Conservation (phyloP, 2,329 filamentous ascomycete genomes). For the Botrytis byssoidea region DNA sequence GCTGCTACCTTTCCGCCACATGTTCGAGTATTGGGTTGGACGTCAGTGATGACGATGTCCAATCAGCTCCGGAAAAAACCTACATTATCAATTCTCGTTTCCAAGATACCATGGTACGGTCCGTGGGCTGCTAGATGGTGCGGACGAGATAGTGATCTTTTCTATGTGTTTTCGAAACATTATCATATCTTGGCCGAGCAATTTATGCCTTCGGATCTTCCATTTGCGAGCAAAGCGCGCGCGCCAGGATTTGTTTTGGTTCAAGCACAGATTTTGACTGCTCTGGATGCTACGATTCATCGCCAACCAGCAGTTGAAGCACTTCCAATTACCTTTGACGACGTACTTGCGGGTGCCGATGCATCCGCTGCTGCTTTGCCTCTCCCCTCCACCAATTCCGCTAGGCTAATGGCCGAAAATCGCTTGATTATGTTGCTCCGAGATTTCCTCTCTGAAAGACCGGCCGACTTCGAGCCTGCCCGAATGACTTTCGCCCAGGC, state of each 20-base stretch:
- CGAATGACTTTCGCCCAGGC: constrained; percentile 61
- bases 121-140: constrained; percentile 70
- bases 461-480: constrained; percentile 51
- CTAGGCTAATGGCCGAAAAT: constrained; percentile 68
- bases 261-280: constrained; percentile 65
- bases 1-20: constrained; percentile 43
- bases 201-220: constrained; percentile 50
- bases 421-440: constrained; percentile 67
- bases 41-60: constrained; percentile 55
- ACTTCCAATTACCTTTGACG: constrained; percentile 62
- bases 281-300: constrained; percentile 67
- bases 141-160: constrained; percentile 70
- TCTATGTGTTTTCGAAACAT: constrained; percentile 71
- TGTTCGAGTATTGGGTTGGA: constrained; percentile 60
- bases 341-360: constrained; percentile 60
- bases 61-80: constrained; percentile 55
- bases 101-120: constrained; percentile 65
- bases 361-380: constrained; percentile 55
- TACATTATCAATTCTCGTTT: constrained; percentile 54
- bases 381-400: constrained; percentile 57
- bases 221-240: constrained; percentile 55
- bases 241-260: constrained; percentile 61
- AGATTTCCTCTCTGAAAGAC: constrained; percentile 64
- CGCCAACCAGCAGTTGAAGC: constrained; percentile 52
- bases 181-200: constrained; percentile 66